A percentile compares a stretch with the other conserved stretches of the same genome.
Evolutionary conservation across 2,329 filamentous ascomycete genomes (phyloP).

Genomic region (Fusarium sacchari): DNA sequence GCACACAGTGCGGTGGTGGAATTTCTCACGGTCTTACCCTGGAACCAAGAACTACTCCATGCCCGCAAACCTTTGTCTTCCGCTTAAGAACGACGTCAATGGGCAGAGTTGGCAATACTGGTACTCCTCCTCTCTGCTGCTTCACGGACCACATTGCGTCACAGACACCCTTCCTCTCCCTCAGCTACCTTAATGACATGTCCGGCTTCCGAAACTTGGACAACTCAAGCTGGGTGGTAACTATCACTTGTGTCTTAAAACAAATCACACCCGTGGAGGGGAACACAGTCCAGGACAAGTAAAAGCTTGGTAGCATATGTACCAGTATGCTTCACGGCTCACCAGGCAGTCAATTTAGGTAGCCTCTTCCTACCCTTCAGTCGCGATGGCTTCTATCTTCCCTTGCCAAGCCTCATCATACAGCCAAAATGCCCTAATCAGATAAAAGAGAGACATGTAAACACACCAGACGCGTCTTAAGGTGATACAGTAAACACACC

Average conservation of each 20-base stretch:
- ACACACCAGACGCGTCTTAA: slow-evolving; percentile 15
- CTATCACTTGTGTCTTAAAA: slow-evolving; percentile 13
- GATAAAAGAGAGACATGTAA: slow-evolving; percentile 12
- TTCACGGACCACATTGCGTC: slow-evolving; percentile 12
- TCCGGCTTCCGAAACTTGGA: slow-evolving; percentile 5
- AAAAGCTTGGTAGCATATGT: not conserved
- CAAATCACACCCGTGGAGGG: not conserved
- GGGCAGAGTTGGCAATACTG: not conserved
- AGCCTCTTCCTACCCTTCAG: slow-evolving; percentile 1
- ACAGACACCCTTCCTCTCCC: not conserved
- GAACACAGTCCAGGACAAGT: slow-evolving; percentile 3
- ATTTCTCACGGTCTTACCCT: slow-evolving; percentile 4
- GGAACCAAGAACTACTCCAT: not conserved
- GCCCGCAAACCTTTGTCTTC: not conserved
- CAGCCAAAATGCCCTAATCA: not conserved
- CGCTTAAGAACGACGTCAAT: not conserved
- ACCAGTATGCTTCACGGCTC: not conserved
- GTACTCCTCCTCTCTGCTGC: not conserved
- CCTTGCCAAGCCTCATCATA: slow-evolving; percentile 8
- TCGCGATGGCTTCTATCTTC: not conserved
- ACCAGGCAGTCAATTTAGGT: not conserved
- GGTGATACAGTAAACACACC: not conserved
- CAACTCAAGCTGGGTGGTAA: not conserved
- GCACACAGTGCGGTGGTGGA: slow-evolving; percentile 7
- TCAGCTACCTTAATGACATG: not conserved